Base-by-base conservation (phyloP, 148 eudicot genomes). In the Diospyros kaki region DNA sequence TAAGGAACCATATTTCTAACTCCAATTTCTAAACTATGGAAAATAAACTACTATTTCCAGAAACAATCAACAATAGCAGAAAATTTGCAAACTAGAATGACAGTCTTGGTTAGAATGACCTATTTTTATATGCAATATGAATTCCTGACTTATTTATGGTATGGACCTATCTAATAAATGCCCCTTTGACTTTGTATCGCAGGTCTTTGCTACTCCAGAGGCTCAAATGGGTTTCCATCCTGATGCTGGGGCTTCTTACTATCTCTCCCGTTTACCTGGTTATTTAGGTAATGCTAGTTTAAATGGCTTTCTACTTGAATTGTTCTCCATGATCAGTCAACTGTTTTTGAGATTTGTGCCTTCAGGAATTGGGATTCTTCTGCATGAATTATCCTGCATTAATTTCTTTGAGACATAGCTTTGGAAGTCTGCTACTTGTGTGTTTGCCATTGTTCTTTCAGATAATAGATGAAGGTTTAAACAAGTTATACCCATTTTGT, bases 221-320 rank as follows among this genome's bases (percentile, higher is more conserved):
- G 84, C 87, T 59, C 97, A 92, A 71, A 79, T 95, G 73, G 99
- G 97, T 78, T 95, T 95, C 66, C 97, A 95, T 87, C 97, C 99
- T 68, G 99, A 95, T 82, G 91, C 93, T 69, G 99, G 99, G 76
- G 96, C 97, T 72, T 93, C 99, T 12, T 92, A 87, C 83, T 90
- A 90, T 82, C 96, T 95, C 75, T 91, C 97, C 71, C 97, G 93
- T 14, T 90, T 95, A 11, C 99, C 99, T 76, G 99, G 99, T 83
- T 92, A 90, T 88, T 78, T 95, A 87, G 99, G 99, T 95, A 88
- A 77, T 10, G 6, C 50, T 9, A 12, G 18, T 14, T n/a, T 48
- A 9, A 44, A 58, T 15, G 14, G 11, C 40, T 54, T 77, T 28
- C 66, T 17, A 12, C 41, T 61, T 18, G 3, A 56, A 38, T 17